These are phyloP conservation scores for Yamadazyma aaseri DNA, from an alignment of 1,139 yeast genomes.

Conservation along the genomic window DNA sequence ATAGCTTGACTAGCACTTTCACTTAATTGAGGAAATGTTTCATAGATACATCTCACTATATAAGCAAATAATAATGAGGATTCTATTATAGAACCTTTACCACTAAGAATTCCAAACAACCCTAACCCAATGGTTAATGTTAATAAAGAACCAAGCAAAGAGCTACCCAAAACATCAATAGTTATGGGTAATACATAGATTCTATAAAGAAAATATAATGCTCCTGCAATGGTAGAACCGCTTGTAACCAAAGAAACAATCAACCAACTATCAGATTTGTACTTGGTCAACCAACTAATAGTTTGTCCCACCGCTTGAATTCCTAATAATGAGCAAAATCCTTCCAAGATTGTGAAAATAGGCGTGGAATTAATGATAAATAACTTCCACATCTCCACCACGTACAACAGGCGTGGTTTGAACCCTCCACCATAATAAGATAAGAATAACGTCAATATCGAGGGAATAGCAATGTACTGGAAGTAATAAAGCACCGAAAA, in stretches of 20 bases:
- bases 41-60: constrained; percentile 88
- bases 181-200: constrained; percentile 74
- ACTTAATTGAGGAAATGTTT: constrained; percentile 81
- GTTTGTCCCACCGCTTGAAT: constrained; percentile 91
- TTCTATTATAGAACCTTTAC: constrained; percentile 86
- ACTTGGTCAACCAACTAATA: constrained; percentile 66
- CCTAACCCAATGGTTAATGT: constrained; percentile 76
- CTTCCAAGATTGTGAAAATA: constrained; percentile 83
- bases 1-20: constrained; percentile 45
- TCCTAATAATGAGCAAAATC: constrained; percentile 83
- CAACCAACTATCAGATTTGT: constrained; percentile 76
- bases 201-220: constrained; percentile 76
- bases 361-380: constrained; percentile 81
- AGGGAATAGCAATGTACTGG: constrained; percentile 83
- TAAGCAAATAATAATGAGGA: constrained; percentile 83
- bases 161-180: constrained; percentile 71
- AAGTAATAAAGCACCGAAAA: constrained; percentile 67
- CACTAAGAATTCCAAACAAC: constrained; percentile 78
- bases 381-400: constrained; percentile 57
- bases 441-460: constrained; percentile 71
- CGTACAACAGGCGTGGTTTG: constrained; percentile 9
- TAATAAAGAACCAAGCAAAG: constrained; percentile 80
- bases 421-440: constrained; percentile 39
- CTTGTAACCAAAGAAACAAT: constrained; percentile 71
- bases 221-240: constrained; percentile 72